Base-by-base conservation (phyloP, 352 stramenopile species). In the Globisporangium takayamanum region DNA sequence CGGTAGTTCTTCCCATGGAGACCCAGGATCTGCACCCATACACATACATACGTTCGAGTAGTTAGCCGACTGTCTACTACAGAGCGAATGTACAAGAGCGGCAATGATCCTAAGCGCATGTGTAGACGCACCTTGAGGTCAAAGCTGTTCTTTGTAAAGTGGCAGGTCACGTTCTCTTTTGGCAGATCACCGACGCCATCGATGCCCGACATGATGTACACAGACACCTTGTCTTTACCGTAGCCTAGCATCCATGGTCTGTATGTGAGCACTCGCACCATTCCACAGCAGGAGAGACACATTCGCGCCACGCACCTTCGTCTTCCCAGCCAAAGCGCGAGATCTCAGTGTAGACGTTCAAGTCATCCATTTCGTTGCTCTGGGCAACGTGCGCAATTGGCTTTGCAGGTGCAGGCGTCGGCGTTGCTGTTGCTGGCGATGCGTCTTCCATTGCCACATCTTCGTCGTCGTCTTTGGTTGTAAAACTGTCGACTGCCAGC, bases 241-340 rank as follows among this genome's bases (percentile, higher is more conserved):
- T 89, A 95, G n/a, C 85, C 75, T 80, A 63, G 20, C 26, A 28
- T 33, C 15, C 16, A 4, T 39, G 20, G 14, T 6, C 2, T 47
- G 18, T 2, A 47, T 20, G 14, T 20, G 18, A 18, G 20, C 16
- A 49, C n/a, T 36, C 36, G 26, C 54, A 55, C 8, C 6, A 54
- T 14, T 18, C 53, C 39, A 53, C 22, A 3, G 14, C 28, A 5
- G 11, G 15, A 28, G 3, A 12, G 12, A n/a, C 18, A n/a, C 18
- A 11, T 12, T 42, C 50, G 28, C 18, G 2, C 7, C 22, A 44
- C 50, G 30, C 22, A 80, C 73, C 83, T 53, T 95, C 85, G 59
- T 95, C 83, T 57, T 95, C 85, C 85, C 85, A 95, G 18, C 84
- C 81, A 59, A 95, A 95, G 8, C 80, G 82, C 30, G 78, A 86